phyloP scores from a whole-genome alignment of 805 yeast species.

The Schwanniomyces polymorphus region DNA sequence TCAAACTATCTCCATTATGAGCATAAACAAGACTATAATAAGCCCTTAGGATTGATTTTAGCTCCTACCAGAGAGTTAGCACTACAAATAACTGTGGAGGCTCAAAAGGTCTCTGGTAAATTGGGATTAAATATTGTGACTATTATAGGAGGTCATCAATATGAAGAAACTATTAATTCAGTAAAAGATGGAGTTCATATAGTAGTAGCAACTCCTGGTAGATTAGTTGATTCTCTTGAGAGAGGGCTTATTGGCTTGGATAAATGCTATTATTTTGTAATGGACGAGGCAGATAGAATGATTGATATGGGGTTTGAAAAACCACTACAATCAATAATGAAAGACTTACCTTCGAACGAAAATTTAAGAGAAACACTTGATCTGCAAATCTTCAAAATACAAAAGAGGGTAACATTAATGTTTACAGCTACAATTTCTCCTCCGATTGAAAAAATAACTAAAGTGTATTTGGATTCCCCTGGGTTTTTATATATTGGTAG shows the following conservation, averaged over 20 bases:
- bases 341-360: slow-evolving; percentile 47
- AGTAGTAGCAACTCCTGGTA: slow-evolving; percentile 92
- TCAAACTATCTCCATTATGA: slow-evolving; percentile 33
- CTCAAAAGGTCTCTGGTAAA: slow-evolving; percentile 47
- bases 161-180: slow-evolving; percentile 67
- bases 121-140: slow-evolving; percentile 53
- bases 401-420: slow-evolving; percentile 72
- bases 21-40: slow-evolving; percentile 49
- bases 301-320: slow-evolving; percentile 92
- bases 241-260: slow-evolving; percentile 59
- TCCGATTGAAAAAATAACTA: slow-evolving; percentile 64
- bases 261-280: slow-evolving; percentile 65
- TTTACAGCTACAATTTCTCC: slow-evolving; percentile 92
- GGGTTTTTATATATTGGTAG: slow-evolving; percentile 68
- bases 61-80: slow-evolving; percentile 97
- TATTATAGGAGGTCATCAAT: slow-evolving; percentile 87
- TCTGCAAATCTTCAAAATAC: slow-evolving; percentile 34
- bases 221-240: slow-evolving; percentile 78
- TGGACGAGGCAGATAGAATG: slow-evolving; percentile 97
- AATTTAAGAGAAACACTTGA: slow-evolving; percentile 24
- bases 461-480: slow-evolving; percentile 61
- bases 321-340: slow-evolving; percentile 63
- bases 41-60: slow-evolving; percentile 76
- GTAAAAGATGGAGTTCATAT: slow-evolving; percentile 69
- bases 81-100: slow-evolving; percentile 74